Evolutionary conservation across 1,139 yeast genomes (phyloP).

Genomic region (Pichia sp.): DNA sequence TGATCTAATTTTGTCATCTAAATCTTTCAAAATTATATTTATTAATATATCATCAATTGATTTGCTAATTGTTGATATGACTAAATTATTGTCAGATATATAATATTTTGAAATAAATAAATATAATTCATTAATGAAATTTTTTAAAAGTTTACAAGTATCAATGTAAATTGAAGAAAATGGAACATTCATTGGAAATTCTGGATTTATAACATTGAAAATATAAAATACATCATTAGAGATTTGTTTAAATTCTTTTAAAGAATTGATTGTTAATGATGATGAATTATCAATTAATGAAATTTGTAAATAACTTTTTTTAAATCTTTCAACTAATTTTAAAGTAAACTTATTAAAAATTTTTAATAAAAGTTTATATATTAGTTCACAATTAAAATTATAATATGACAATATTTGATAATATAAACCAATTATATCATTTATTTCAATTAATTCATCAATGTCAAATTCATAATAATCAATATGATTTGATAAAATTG

Average conservation of each 20-base stretch:
- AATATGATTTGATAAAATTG: conserved; percentile 31
- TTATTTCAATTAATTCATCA: conserved; percentile 38
- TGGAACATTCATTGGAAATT: conserved; percentile 68
- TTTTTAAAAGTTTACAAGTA: conserved; percentile 69
- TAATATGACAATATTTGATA: conserved; percentile 73
- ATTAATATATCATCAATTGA: conserved; percentile 67
- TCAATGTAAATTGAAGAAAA: conserved; percentile 86
- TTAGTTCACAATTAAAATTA: conserved; percentile 52
- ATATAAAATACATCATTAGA: conserved; percentile 65
- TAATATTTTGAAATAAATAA: conserved; percentile 60
- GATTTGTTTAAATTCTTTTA: conserved; percentile 54
- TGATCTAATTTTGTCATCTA: conserved; percentile 58
- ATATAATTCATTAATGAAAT: conserved; percentile 56
- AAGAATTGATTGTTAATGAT: conserved; percentile 69
- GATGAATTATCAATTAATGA: conserved; percentile 81
- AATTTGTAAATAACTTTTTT: conserved; percentile 52
- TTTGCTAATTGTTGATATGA: conserved; percentile 46
- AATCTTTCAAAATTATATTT: conserved; percentile 63
- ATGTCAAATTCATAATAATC: conserved; percentile 28
- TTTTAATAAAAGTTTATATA: conserved; percentile 57
- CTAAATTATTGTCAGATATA: conserved; percentile 39
- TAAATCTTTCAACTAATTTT: conserved; percentile 50
- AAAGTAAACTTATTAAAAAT: conserved; percentile 59
- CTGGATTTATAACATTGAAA: conserved; percentile 41
- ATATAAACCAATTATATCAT: conserved; percentile 64